Conservation (phyloP, 2,329 filamentous ascomycete genomes). For the Huntiella bhutanensis region DNA sequence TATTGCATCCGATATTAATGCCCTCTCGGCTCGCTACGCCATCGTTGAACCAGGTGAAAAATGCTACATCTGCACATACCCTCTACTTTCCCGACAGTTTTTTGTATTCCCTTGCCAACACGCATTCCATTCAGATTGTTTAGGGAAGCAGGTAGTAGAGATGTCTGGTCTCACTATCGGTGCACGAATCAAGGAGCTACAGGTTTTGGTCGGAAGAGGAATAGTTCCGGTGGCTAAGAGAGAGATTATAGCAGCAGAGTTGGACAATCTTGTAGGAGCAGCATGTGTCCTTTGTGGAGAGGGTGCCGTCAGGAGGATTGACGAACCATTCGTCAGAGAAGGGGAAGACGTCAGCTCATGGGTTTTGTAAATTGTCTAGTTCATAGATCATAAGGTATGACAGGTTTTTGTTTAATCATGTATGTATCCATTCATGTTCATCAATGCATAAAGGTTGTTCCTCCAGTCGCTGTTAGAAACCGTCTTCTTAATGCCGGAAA, state of each 20-base stretch:
- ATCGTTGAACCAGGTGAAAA: constrained; percentile 93
- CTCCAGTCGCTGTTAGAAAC: too few species aligned
- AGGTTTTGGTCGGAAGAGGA: constrained; percentile 64
- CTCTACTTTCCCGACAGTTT: constrained; percentile 76
- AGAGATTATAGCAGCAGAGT: constrained; percentile 67
- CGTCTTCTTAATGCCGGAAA: too few species aligned
- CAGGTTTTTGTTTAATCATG: neutral
- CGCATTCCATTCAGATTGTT: constrained; percentile 87
- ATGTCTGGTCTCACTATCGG: constrained; percentile 58
- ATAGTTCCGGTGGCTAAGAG: constrained; percentile 50
- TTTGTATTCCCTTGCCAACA: constrained; percentile 98
- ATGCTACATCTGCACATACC: constrained; percentile 75
- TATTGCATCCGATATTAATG: constrained; percentile 76
- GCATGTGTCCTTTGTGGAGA: constrained; percentile 90
- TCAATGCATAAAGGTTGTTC: neutral
- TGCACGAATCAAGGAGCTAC: constrained; percentile 66
- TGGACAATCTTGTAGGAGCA: constrained; percentile 80
- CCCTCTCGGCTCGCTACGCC: constrained; percentile 74
- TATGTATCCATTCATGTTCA: too few species aligned
- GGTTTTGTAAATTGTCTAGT: constrained; percentile 35
- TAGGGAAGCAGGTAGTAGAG: constrained; percentile 71
- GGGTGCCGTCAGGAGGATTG: constrained; percentile 80
- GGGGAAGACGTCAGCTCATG: constrained; percentile 65
- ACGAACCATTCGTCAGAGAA: constrained; percentile 70
- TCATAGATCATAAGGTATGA: neutral